phyloP scores from a whole-genome alignment of 208 protist species.

The Wallacemonas sp. region DNA sequence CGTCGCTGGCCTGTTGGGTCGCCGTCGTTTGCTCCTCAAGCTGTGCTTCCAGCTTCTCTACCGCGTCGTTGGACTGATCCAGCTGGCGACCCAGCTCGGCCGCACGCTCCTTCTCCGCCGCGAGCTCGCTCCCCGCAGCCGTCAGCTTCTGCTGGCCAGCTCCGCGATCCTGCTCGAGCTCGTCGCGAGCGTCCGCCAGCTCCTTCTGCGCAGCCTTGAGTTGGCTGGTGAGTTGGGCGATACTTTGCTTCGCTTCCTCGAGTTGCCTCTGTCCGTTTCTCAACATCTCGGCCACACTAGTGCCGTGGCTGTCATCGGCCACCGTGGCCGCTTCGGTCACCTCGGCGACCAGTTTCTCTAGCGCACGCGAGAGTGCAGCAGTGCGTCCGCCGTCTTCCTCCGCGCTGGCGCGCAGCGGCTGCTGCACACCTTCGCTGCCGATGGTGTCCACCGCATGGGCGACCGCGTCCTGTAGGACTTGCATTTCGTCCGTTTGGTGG shows the following conservation, averaged over 20 bases:
- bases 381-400: neutral
- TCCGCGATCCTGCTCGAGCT: slow-evolving; percentile 8
- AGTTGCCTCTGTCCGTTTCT: too few species aligned
- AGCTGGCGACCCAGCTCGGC: slow-evolving; percentile 3
- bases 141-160: slow-evolving; percentile 1
- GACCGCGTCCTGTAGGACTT: neutral
- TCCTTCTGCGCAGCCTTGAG: slow-evolving; percentile 3
- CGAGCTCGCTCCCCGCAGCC: slow-evolving; percentile 7
- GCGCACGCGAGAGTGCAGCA: neutral
- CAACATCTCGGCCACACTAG: neutral
- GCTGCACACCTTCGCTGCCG: neutral
- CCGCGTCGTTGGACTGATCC: neutral
- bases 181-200: neutral
- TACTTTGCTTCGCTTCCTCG: too few species aligned
- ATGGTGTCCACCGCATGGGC: neutral
- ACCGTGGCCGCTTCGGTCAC: neutral
- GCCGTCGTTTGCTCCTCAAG: slow-evolving; percentile 4
- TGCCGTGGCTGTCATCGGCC: too few species aligned
- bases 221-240: slow-evolving; percentile 9
- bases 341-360: neutral
- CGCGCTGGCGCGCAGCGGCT: neutral
- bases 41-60: slow-evolving; percentile 8
- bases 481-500: neutral
- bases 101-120: slow-evolving; percentile 3
- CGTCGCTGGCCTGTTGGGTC: slow-evolving; percentile 5